phyloP scores from a whole-genome alignment of 176 grass and related monocot species.

The Musa acuminata region DNA sequence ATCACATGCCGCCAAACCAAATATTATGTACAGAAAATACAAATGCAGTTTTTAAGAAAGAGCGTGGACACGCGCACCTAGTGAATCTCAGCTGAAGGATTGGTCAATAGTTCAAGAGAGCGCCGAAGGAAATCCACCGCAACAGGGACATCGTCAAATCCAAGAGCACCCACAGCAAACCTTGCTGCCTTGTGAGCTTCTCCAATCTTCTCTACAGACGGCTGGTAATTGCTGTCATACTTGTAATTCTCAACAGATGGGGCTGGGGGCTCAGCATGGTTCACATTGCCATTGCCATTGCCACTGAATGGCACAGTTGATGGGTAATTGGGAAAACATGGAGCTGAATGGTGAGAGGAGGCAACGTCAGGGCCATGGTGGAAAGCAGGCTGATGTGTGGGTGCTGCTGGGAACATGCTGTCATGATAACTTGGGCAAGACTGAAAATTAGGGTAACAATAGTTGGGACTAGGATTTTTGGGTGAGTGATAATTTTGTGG shows the following conservation, averaged over 20 bases:
- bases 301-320: slow-evolving; percentile 17
- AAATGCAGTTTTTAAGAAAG: no score
- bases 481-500: slow-evolving; percentile 52
- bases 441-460: slow-evolving; percentile 79
- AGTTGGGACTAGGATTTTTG: slow-evolving; percentile 42
- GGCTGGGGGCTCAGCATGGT: slow-evolving; percentile 21
- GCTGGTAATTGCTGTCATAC: slow-evolving; percentile 80
- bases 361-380: slow-evolving; percentile 40
- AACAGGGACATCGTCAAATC: slow-evolving; percentile 71
- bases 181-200: slow-evolving; percentile 81
- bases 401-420: slow-evolving; percentile 43
- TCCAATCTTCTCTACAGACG: slow-evolving; percentile 61
- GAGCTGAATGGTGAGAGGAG: slow-evolving; percentile 22
- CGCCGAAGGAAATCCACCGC: slow-evolving; percentile 77
- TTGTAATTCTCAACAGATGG: slow-evolving; percentile 43
- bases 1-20: no score
- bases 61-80: slow-evolving; percentile 1
- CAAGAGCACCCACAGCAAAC: slow-evolving; percentile 79
- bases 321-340: slow-evolving; percentile 23
- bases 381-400: slow-evolving; percentile 43
- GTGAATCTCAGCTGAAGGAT: slow-evolving; percentile 62
- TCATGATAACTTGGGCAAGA: slow-evolving; percentile 83
- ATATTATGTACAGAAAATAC: no score
- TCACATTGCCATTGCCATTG: slow-evolving; percentile 2
- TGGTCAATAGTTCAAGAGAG: slow-evolving; percentile 74